A percentile compares a stretch with the other conserved stretches of the same genome.
These are phyloP conservation scores for Lantana camara DNA, from an alignment of 257 asterid species.

Conservation along the genomic window DNA sequence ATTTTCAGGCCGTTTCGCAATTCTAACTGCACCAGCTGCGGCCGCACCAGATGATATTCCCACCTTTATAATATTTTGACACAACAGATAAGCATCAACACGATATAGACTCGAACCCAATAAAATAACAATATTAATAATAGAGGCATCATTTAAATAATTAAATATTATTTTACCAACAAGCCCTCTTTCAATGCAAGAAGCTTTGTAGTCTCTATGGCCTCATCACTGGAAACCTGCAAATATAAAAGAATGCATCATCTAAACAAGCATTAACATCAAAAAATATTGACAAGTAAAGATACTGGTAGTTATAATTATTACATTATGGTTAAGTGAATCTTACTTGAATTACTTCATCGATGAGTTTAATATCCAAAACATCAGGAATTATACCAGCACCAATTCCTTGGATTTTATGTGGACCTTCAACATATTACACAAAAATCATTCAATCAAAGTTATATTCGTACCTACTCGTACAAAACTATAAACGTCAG, in stretches of 20 bases:
- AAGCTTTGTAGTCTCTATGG: constrained; percentile 87
- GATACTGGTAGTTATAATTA: too few species aligned
- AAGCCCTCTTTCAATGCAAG: constrained; percentile 90
- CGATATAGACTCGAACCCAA: not conserved
- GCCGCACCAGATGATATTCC: constrained; percentile 98
- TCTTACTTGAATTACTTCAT: constrained; percentile 92
- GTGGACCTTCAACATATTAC: constrained; percentile 69
- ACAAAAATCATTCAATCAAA: constrained; percentile 21
- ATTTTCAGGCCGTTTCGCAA: constrained; percentile 77
- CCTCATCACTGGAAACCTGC: constrained; percentile 86
- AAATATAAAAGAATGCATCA: constrained; percentile 2
- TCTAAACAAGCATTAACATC: not conserved
- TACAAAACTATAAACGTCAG: too few species aligned
- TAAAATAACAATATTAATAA: too few species aligned
- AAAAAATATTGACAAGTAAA: not conserved
- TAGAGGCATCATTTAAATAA: not conserved
- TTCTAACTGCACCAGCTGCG: constrained; percentile 75
- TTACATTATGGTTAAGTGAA: too few species aligned
- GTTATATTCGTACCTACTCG: not conserved
- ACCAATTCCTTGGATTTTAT: constrained; percentile 98
- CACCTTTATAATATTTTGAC: constrained; percentile 48
- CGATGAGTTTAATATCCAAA: constrained; percentile 64
- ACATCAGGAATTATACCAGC: constrained; percentile 94
- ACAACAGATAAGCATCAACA: not conserved
- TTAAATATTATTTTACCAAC: constrained; percentile 49